Base-by-base conservation (phyloP, 495 filamentous ascomycete species). In the Pyrenula aspistea region DNA sequence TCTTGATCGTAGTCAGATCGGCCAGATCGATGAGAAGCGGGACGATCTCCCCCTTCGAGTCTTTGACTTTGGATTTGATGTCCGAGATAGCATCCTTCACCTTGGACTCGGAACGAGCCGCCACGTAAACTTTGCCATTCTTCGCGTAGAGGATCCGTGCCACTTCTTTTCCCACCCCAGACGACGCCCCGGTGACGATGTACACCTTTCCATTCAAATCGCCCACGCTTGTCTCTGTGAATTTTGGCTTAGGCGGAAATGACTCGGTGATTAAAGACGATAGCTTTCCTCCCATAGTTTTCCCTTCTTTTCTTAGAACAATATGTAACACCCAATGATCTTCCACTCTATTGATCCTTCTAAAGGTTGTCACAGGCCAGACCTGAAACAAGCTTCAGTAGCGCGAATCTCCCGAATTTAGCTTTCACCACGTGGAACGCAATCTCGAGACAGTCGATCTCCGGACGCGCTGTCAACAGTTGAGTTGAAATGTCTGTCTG, bases 71-170 rank as follows among this genome's bases (percentile, higher is more conserved):
- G 3, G 21, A 53, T 56, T 60, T 62, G 49, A 59, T 68, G 53
- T 22, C 19, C 1, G 31, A 51, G 52, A 68, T 66, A 12, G 66
- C 66, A 1, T 56, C 56, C 15, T 55, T 25, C 22, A 55, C 60
- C 61, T 71, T 75, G 19, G 63, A 60, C 24, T 65, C 62, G 36
- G 64, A 72, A 47, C 80, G 77, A n/a, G 71, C 69, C n/a, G 76
- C 73, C 23, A 81, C 61, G 65, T 78, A 81, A 49, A 83, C 73
- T 2, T 67, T 77, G 21, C 70, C 78, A 49, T 74, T 72, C 51
- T 70, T 68, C 20, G 62, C 56, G 57, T 71, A 77, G 19, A 79
- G 71, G 21, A 77, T 69, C 53, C 56, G 65, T 25, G 70, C 68
- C 12, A 78, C 65, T 59, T 78, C 73, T 56, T 69, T 66, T 48